Conservation (phyloP, 805 yeast species). For the Teunomyces stri region DNA sequence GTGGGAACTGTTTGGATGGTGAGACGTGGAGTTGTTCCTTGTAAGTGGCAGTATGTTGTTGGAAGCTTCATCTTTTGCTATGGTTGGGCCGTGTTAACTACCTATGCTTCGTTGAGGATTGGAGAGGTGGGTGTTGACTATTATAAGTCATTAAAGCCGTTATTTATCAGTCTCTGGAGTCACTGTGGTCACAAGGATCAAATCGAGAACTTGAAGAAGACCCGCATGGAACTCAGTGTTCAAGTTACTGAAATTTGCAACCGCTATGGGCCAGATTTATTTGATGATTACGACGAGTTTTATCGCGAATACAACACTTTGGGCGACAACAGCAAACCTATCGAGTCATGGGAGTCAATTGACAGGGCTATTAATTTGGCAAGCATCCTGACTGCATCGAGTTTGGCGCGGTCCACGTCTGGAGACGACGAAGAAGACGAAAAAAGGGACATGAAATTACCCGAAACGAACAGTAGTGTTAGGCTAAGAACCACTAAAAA, state of each 20-base stretch:
- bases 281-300: conserved; percentile 35
- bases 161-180: conserved; percentile 32
- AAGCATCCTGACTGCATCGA: not conserved
- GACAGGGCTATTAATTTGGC: not conserved
- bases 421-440: not conserved
- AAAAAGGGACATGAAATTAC: not conserved
- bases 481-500: not conserved
- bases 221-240: conserved; percentile 23
- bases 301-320: conserved; percentile 22
- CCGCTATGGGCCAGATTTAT: conserved; percentile 36
- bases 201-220: conserved; percentile 28
- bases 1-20: conserved; percentile 28
- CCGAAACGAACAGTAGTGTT: not conserved
- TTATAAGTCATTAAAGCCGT: conserved; percentile 39
- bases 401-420: not conserved
- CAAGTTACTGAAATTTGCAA: conserved; percentile 35
- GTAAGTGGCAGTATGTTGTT: conserved; percentile 9
- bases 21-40: conserved; percentile 12
- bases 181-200: conserved; percentile 28
- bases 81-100: conserved; percentile 36
- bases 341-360: too few relatives aligned
- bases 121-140: conserved; percentile 44
- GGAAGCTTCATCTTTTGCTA: conserved; percentile 31
- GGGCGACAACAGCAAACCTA: conserved; percentile 3
- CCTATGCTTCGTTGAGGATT: conserved; percentile 39